Conservation (phyloP, 768 basidiomycete species). For the Coprinopsis sp. region DNA sequence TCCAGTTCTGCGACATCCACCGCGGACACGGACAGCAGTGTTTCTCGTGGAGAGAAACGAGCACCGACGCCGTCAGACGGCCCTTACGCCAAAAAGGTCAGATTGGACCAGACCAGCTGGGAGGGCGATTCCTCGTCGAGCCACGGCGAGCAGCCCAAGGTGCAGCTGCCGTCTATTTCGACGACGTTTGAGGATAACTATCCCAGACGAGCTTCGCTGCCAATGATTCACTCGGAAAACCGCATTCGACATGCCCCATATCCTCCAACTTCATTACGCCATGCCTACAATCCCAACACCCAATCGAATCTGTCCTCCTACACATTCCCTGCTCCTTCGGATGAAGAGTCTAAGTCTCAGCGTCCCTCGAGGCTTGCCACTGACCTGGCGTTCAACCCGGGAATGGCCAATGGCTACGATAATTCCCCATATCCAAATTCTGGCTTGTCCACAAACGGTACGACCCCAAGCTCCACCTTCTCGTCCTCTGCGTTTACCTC, state of each 20-base stretch:
- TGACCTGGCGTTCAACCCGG: constrained; percentile 38
- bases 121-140: constrained; percentile 27
- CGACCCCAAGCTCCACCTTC: constrained; percentile 47
- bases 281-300: constrained; percentile 41
- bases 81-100: constrained; percentile 47
- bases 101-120: constrained; percentile 30
- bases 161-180: constrained; percentile 73
- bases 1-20: constrained; percentile 69
- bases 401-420: constrained; percentile 36
- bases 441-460: constrained; percentile 47
- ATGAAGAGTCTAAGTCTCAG: constrained; percentile 36
- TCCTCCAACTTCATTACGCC: constrained; percentile 44
- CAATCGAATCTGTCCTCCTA: constrained; percentile 44
- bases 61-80: constrained; percentile 51
- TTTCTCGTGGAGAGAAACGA: constrained; percentile 60
- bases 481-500: constrained; percentile 47
- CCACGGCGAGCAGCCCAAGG: constrained; percentile 43
- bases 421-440: constrained; percentile 45
- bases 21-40: constrained; percentile 61
- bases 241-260: constrained; percentile 56
- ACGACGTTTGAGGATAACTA: constrained; percentile 61
- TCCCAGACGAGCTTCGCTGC: constrained; percentile 61
- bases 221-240: constrained; percentile 51
- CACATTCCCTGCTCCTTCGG: constrained; percentile 52
- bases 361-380: constrained; percentile 40